A percentile compares a stretch with the other conserved stretches of the same genome.
These are phyloP conservation scores for Sordariomycetes sp. DNA, from an alignment of 2,329 filamentous ascomycete genomes.

Conservation along the genomic window DNA sequence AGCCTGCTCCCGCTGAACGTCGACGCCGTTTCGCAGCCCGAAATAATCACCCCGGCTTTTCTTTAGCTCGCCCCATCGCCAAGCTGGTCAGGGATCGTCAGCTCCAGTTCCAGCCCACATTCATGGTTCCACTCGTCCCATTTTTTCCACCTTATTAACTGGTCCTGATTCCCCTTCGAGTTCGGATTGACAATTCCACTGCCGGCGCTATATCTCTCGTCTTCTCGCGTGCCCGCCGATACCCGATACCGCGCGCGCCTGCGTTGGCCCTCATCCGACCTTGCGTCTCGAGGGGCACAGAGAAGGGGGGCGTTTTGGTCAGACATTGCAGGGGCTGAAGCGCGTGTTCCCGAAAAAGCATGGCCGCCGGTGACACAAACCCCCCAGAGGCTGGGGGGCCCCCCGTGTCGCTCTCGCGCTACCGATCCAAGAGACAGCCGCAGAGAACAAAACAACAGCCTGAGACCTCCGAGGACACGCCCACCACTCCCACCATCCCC, in stretches of 20 bases:
- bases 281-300: not conserved
- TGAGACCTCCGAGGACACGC: not conserved
- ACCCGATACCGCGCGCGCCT: not conserved
- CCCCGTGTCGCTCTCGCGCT: not conserved
- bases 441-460: not conserved
- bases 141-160: not conserved
- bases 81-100: no score
- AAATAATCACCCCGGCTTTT: no score
- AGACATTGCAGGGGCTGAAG: not conserved
- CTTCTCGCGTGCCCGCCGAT: not conserved
- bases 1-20: no score
- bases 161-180: not conserved
- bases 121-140: not conserved
- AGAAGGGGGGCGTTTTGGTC: not conserved
- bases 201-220: not conserved
- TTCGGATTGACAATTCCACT: not conserved
- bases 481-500: not conserved
- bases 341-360: not conserved
- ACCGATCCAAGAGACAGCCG: conserved; percentile 1
- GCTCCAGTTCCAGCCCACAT: no score
- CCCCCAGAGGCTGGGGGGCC: not conserved
- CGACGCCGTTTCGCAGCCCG: no score
- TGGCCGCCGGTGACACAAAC: not conserved
- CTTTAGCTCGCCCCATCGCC: no score
- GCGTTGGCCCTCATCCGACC: not conserved